These are phyloP conservation scores for Fusarium stilboides DNA, from an alignment of 2,329 filamentous ascomycete genomes.

Conservation along the genomic window DNA sequence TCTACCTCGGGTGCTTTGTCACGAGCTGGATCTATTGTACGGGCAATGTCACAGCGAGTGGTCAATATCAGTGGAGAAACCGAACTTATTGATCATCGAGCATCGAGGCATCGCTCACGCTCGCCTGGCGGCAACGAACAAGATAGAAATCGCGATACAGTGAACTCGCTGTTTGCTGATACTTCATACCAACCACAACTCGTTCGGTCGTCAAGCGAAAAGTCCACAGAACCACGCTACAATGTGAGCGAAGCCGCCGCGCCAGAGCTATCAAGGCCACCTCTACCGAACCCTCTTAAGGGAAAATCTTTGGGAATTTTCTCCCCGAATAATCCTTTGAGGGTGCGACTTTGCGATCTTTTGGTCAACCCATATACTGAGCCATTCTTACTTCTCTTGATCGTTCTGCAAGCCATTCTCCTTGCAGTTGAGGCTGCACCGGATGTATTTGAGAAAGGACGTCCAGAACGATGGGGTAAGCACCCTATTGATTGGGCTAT, in stretches of 20 bases:
- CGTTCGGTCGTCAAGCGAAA: conserved; percentile 63
- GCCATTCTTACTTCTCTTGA: conserved; percentile 87
- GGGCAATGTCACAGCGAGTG: conserved; percentile 94
- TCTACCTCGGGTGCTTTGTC: conserved; percentile 76
- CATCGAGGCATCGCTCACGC: conserved; percentile 72
- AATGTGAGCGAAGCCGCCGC: conserved; percentile 37
- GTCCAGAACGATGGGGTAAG: conserved; percentile 76
- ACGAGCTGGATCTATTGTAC: conserved; percentile 81
- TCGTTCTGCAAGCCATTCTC: conserved; percentile 89
- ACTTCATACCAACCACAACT: conserved; percentile 68
- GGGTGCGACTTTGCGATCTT: conserved; percentile 83
- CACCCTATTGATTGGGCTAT: conserved; percentile 84
- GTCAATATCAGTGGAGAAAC: conserved; percentile 97
- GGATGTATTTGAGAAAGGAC: conserved; percentile 76
- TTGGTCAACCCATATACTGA: conserved; percentile 90
- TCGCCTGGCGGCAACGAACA: conserved; percentile 65
- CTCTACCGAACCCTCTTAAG: conserved; percentile 79
- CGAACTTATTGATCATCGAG: conserved; percentile 82
- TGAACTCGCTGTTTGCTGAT: conserved; percentile 59
- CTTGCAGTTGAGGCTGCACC: conserved; percentile 85
- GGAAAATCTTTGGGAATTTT: conserved; percentile 91
- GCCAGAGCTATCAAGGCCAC: conserved; percentile 33
- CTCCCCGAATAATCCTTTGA: conserved; percentile 80
- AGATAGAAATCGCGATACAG: conserved; percentile 47
- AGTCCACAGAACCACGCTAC: conserved; percentile 52